A percentile compares a stretch with the other conserved stretches of the same genome.
These are phyloP conservation scores for Ulota crispa DNA, from an alignment of 225 moss, liverwort and hornwort species.

Conservation along the genomic window DNA sequence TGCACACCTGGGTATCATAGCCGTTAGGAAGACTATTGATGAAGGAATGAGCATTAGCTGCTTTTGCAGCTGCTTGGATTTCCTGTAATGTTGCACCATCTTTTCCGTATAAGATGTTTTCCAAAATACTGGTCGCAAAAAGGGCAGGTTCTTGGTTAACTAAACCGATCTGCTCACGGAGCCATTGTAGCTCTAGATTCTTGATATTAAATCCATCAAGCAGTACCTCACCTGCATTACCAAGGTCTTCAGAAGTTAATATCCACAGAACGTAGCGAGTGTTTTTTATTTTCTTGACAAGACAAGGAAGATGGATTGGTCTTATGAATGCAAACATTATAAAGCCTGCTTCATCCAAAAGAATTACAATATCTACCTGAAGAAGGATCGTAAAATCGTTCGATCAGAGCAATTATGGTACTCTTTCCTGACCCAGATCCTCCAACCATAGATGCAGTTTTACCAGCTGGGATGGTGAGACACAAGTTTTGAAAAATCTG, in stretches of 20 bases:
- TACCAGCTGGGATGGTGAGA: slow-evolving; percentile 70
- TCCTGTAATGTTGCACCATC: slow-evolving; percentile 65
- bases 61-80: slow-evolving; percentile 69
- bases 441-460: slow-evolving; percentile 75
- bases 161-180: slow-evolving; percentile 81
- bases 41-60: slow-evolving; percentile 82
- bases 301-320: not conserved
- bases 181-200: slow-evolving; percentile 71
- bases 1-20: slow-evolving; percentile 74
- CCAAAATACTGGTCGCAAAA: slow-evolving; percentile 68
- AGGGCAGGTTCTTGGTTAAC: slow-evolving; percentile 84
- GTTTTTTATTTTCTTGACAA: not conserved
- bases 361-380: slow-evolving; percentile 44
- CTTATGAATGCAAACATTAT: not conserved
- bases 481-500: slow-evolving; percentile 68
- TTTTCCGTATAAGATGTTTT: slow-evolving; percentile 80
- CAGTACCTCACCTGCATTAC: slow-evolving; percentile 63
- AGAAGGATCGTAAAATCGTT: slow-evolving; percentile 76
- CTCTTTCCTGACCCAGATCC: slow-evolving; percentile 80
- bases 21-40: slow-evolving; percentile 67
- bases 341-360: not conserved
- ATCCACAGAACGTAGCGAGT: not conserved
- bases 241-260: not conserved
- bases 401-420: slow-evolving; percentile 70
- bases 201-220: slow-evolving; percentile 80